Evolutionary conservation across 169 alveolate species (phyloP).

Genomic region (Amoebophrya sp.): DNA sequence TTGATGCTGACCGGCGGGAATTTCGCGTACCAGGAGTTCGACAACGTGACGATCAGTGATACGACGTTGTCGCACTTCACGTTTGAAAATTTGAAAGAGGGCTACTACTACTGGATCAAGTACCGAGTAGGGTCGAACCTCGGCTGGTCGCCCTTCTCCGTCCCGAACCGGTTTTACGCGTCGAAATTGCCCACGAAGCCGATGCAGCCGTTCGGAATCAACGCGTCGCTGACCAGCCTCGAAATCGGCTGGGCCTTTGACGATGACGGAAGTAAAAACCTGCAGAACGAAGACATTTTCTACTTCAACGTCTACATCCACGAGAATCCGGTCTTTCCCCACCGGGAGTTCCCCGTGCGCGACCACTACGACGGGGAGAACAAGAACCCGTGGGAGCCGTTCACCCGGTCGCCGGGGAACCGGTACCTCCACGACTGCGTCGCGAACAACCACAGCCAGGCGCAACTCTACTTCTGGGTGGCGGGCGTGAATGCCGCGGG

Average conservation of each 20-base stretch:
- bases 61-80: background rate
- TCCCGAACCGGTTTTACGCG: background rate
- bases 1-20: background rate
- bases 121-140: background rate
- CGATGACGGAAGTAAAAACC: background rate
- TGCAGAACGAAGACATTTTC: background rate
- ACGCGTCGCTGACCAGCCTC: background rate
- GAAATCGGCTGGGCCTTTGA: background rate
- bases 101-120: background rate
- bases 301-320: background rate
- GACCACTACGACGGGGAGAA: too few relatives aligned
- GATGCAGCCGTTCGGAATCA: background rate
- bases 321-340: background rate
- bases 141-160: background rate
- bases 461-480: background rate
- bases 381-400: background rate
- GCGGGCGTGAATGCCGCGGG: background rate
- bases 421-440: background rate
- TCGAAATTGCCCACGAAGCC: background rate
- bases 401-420: background rate
- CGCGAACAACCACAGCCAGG: background rate
- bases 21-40: background rate
- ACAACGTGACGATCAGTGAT: background rate
- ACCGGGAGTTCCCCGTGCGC: too few relatives aligned
- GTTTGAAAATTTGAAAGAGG: background rate